Base-by-base conservation (phyloP, 345 rosid species). In the Lagerstroemia speciosa region DNA sequence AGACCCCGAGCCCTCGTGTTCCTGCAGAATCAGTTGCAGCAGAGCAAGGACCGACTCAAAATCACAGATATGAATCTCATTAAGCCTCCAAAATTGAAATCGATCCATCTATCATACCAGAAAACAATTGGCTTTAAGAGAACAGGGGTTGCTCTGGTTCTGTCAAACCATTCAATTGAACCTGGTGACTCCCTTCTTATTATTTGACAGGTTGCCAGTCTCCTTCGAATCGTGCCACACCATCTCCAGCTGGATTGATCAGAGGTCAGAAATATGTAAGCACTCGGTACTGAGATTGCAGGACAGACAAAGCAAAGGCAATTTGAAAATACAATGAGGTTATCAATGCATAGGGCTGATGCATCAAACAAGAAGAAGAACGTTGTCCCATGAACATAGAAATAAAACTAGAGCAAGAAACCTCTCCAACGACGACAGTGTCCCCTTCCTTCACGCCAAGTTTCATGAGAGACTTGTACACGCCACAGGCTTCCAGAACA, bases 401-500 rank as follows among this genome's bases (percentile, higher is more conserved):
- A 58, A 58, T 58, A 12, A 58, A 58, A 30, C 1, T 26, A 27
- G 29, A 11, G 63, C 29, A 58, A 15, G 15, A 15, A 31, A 94
- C 99, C 90, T 89, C 96, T 81, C 98, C 98, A 43, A 91, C 82
- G 31, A 85, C 79, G 67, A 94, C 98, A 0, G 86, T 89, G 83
- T 91, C 96, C 36, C 99, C 99, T 84, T 91, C 97, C 81, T 89
- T 86, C 61, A 91, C 93, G 0, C 99, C 97, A 52, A 85, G 84
- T 79, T 85, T 93, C 83, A 70, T 69, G 65, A 93, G 84, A 7
- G 90, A 77, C 73, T 83, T 88, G 73, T 84, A 72, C 73, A 89
- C 96, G 40, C 98, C 97, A 75, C 93, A 89, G 73, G 98, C 97
- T 72, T 85, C 97, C 78, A 94, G 79, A 58, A 91, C 96, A 66